A percentile compares a stretch with the other conserved stretches of the same genome.
These are phyloP conservation scores for Camellia granthamiana DNA, from an alignment of 148 eudicot species.

Conservation along the genomic window DNA sequence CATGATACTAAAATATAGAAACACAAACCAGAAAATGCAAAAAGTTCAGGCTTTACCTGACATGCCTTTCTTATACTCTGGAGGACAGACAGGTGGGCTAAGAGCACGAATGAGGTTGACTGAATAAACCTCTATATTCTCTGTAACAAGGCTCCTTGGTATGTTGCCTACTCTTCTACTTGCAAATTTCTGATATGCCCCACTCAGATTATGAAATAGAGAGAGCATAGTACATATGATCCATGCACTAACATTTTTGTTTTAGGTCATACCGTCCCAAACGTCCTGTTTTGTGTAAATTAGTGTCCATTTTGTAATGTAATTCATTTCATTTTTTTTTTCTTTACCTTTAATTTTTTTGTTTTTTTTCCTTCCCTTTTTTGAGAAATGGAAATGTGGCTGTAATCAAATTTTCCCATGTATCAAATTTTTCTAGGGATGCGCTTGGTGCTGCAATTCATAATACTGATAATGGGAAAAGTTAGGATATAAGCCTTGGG, in stretches of 20 bases:
- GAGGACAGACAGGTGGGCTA: constrained; percentile 49
- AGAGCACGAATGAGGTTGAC: constrained; percentile 61
- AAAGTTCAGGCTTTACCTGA: constrained; percentile 45
- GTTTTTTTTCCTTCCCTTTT: too few relatives aligned
- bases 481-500: not conserved
- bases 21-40: constrained; percentile 35
- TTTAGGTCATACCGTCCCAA: constrained; percentile 17
- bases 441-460: too few relatives aligned
- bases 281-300: constrained; percentile 31
- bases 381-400: not conserved
- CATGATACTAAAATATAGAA: constrained; percentile 50
- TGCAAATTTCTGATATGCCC: constrained; percentile 25
- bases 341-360: not conserved
- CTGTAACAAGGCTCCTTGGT: constrained; percentile 11
- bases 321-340: constrained; percentile 22
- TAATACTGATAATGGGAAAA: too few relatives aligned
- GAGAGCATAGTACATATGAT: constrained; percentile 26
- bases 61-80: constrained; percentile 57
- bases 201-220: constrained; percentile 1
- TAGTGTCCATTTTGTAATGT: constrained; percentile 50
- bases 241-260: constrained; percentile 14
- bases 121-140: constrained; percentile 22
- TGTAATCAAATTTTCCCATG: constrained; percentile 12
- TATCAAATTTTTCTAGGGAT: not conserved
- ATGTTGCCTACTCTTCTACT: constrained; percentile 7